Conservation (phyloP, 148 eudicot species). For the Salicornia ramosissima region DNA sequence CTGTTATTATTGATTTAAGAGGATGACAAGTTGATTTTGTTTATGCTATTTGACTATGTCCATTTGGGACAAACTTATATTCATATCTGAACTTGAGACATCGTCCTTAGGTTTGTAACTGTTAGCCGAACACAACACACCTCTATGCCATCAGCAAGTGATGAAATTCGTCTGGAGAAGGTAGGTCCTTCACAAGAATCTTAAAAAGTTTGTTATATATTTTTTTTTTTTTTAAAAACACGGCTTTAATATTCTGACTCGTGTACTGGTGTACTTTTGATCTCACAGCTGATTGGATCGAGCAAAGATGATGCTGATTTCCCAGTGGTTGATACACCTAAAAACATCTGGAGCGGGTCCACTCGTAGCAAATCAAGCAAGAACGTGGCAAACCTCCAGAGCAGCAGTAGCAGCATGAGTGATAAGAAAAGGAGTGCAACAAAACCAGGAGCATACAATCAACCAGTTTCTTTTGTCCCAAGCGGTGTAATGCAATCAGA, state of each 20-base stretch:
- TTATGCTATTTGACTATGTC: not conserved
- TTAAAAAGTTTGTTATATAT: not conserved
- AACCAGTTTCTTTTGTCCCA: conserved; percentile 73
- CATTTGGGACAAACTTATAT: not conserved
- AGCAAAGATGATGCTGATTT: conserved; percentile 65
- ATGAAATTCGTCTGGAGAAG: conserved; percentile 76
- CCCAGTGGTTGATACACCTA: conserved; percentile 33
- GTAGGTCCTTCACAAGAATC: conserved; percentile 29
- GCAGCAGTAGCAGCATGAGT: conserved; percentile 25
- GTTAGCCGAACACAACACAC: conserved; percentile 79
- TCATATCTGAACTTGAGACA: not conserved
- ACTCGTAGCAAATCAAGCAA: conserved; percentile 29
- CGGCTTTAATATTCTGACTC: not conserved
- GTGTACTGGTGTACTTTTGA: conserved; percentile 10
- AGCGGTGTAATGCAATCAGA: conserved; percentile 69
- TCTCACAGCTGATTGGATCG: conserved; percentile 68
- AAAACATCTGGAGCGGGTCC: conserved; percentile 28
- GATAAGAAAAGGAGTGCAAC: conserved; percentile 39
- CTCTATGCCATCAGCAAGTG: conserved; percentile 75
- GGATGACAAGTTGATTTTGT: not conserved
- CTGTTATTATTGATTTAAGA: conserved; percentile 5
- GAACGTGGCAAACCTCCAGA: conserved; percentile 24
- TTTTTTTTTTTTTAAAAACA: not conserved
- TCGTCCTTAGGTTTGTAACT: conserved; percentile 57
- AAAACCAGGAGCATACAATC: conserved; percentile 47